A percentile compares a stretch with the other conserved stretches of the same genome.
Conservation (phyloP, 176 grass and related monocot genomes). For the Elaeis guineensis region DNA sequence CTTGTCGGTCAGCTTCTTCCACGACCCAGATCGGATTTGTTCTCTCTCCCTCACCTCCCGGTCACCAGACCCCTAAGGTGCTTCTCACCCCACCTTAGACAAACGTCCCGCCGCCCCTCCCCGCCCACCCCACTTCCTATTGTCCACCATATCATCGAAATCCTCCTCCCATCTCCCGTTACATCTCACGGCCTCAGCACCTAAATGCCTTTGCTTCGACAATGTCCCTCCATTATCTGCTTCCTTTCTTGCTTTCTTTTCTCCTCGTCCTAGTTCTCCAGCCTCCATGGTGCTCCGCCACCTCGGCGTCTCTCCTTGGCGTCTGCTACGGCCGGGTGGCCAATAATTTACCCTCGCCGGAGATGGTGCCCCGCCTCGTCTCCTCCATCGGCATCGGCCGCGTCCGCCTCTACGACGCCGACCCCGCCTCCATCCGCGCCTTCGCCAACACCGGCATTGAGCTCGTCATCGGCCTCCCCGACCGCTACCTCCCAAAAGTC, state of each 20-base stretch:
- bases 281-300: conserved; percentile 19
- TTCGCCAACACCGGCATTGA: conserved; percentile 82
- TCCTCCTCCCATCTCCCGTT: too few species aligned
- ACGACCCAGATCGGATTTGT: too few species aligned
- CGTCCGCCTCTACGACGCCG: conserved; percentile 60
- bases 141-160: too few species aligned
- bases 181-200: too few species aligned
- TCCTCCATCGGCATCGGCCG: conserved; percentile 40
- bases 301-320: conserved; percentile 41
- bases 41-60: too few species aligned
- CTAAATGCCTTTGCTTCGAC: too few species aligned
- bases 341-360: conserved; percentile 47
- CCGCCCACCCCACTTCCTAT: too few species aligned
- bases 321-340: conserved; percentile 72
- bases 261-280: background rate
- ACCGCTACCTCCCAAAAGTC: conserved; percentile 30
- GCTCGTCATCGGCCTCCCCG: conserved; percentile 49
- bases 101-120: too few species aligned
- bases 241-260: conserved; percentile 23
- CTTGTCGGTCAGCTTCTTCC: too few species aligned
- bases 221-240: background rate
- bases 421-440: conserved; percentile 38
- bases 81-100: too few species aligned
- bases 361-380: conserved; percentile 26
- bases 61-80: too few species aligned